Conservation (phyloP, 108 stramenopile species). For the Asterionellopsis glacialis region DNA sequence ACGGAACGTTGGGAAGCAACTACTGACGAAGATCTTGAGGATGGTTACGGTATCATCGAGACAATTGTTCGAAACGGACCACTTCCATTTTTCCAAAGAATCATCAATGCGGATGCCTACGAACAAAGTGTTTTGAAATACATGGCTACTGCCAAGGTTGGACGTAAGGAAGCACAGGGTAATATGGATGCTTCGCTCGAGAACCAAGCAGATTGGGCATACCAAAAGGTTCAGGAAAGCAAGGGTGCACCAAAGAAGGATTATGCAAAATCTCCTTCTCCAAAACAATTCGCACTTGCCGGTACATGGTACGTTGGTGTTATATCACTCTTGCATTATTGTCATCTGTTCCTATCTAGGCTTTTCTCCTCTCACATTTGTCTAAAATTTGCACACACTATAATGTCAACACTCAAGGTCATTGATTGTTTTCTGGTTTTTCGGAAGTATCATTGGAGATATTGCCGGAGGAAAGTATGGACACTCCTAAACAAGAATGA, state of each 20-base stretch:
- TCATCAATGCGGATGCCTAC: conserved; percentile 34
- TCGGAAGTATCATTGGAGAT: too few species aligned
- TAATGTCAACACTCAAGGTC: too few species aligned
- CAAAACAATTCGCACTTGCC: too few species aligned
- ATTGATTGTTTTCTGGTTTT: too few species aligned
- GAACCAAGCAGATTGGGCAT: conserved; percentile 4
- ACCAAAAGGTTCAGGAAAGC: conserved; percentile 12
- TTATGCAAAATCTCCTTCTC: conserved; percentile 8
- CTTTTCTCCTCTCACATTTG: too few species aligned
- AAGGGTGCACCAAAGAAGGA: conserved; percentile 9
- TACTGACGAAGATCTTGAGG: neutral
- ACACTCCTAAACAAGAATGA: too few species aligned
- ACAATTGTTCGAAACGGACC: conserved; percentile 46
- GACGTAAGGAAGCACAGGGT: conserved; percentile 27
- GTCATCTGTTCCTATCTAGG: too few species aligned
- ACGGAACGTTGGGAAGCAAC: neutral
- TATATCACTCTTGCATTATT: too few species aligned
- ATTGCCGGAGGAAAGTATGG: too few species aligned
- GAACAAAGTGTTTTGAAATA: conserved; percentile 53
- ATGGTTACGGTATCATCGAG: neutral
- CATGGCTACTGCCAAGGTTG: conserved; percentile 35
- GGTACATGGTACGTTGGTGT: too few species aligned
- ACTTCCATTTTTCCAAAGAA: conserved; percentile 34
- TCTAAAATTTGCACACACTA: too few species aligned
- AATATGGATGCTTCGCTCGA: conserved; percentile 18